Percentiles rank a stretch among this genome's conserved stretches.
These are phyloP conservation scores for Cercospora zeina DNA, from an alignment of 2,329 filamentous ascomycete genomes.

Conservation along the genomic window DNA sequence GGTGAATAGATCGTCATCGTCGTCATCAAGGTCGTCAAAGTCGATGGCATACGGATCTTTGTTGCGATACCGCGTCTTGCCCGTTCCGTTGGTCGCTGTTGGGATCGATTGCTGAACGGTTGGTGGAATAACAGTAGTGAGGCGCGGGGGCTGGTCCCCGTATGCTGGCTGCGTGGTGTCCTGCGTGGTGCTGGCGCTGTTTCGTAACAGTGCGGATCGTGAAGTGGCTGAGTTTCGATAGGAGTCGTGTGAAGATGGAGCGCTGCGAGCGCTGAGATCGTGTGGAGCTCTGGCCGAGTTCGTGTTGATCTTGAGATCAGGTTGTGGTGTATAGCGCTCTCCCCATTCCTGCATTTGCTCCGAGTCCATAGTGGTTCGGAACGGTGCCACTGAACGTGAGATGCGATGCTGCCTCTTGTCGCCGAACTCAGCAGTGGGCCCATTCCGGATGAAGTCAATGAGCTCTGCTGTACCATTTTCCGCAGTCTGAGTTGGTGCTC, in stretches of 20 bases:
- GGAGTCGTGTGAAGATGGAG: constrained; percentile 24
- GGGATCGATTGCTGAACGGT: constrained; percentile 8
- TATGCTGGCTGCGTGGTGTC: constrained; percentile 21
- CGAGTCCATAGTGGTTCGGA: constrained; percentile 81
- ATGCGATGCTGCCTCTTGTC: constrained; percentile 62
- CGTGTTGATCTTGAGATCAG: constrained; percentile 29
- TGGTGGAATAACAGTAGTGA: constrained; percentile 18
- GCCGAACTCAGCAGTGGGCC: constrained; percentile 51
- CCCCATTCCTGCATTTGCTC: constrained; percentile 62
- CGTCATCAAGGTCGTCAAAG: constrained; percentile 54
- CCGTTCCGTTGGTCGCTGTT: constrained; percentile 33
- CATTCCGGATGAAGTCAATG: constrained; percentile 92
- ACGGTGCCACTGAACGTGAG: constrained; percentile 78
- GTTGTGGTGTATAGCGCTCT: constrained; percentile 36
- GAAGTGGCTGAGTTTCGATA: constrained; percentile 46
- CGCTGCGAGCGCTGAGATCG: constrained; percentile 23
- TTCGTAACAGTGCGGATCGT: constrained; percentile 33
- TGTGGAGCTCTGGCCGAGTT: constrained; percentile 10
- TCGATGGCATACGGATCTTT: constrained; percentile 95
- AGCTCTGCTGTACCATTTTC: constrained; percentile 76
- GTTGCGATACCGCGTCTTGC: constrained; percentile 69
- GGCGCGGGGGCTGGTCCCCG: constrained; percentile 22
- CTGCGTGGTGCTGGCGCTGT: constrained; percentile 23
- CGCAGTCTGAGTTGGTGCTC: constrained; percentile 60
- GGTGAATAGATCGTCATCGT: constrained; percentile 47